phyloP scores from a whole-genome alignment of 2,329 filamentous ascomycete genomes.

The Claviceps sorghi region DNA sequence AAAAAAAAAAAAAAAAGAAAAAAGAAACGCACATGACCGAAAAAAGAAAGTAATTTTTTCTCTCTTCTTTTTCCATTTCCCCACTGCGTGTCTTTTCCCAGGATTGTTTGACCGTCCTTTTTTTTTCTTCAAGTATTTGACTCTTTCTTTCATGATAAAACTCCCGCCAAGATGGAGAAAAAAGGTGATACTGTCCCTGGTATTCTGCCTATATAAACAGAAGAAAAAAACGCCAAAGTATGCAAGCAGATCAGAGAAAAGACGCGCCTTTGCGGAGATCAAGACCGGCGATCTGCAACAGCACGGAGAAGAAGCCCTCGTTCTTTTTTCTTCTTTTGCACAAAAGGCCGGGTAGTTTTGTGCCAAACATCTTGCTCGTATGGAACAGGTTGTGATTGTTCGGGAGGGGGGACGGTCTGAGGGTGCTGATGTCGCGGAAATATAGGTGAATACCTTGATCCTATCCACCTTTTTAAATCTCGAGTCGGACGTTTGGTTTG shows the following conservation, averaged over 20 bases:
- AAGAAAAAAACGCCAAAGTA: constrained; percentile 23
- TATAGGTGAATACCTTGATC: background rate
- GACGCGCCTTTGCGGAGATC: constrained; percentile 6
- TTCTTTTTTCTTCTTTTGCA: background rate
- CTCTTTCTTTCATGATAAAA: background rate
- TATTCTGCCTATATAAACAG: background rate
- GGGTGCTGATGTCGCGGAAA: background rate
- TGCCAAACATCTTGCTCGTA: background rate
- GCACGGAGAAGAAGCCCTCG: background rate
- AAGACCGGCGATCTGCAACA: background rate
- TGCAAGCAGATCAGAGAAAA: constrained; percentile 26
- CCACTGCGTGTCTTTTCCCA: background rate
- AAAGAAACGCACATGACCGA: background rate
- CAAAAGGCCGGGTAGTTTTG: background rate
- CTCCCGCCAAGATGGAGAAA: background rate
- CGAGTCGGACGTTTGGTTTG: background rate
- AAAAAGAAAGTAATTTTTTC: background rate
- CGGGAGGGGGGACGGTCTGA: background rate
- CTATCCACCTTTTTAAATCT: background rate
- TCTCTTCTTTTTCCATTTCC: background rate
- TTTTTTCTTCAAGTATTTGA: background rate
- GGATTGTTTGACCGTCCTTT: background rate
- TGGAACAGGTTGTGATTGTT: background rate
- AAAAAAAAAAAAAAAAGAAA: background rate
- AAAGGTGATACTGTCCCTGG: background rate